Percentiles rank a stretch among this genome's conserved stretches.
phyloP scores from a whole-genome alignment of 768 basidiomycete genomes.

The Chalciporus chontae region DNA sequence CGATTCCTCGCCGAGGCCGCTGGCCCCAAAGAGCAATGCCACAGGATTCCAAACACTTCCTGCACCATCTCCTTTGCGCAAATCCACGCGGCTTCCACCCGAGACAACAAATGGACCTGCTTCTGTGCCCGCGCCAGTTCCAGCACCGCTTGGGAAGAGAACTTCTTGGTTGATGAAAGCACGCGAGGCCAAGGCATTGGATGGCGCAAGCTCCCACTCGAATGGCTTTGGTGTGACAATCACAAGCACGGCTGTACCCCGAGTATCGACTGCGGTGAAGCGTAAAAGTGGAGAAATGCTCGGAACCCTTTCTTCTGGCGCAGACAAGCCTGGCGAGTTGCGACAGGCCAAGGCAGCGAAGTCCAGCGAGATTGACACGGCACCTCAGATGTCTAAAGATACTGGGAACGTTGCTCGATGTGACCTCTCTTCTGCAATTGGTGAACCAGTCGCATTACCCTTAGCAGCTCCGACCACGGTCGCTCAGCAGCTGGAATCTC shows the following conservation, averaged over 20 bases:
- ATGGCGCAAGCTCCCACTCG: constrained; percentile 37
- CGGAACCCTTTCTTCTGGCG: constrained; percentile 11
- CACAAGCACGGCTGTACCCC: constrained; percentile 9
- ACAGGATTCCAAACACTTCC: constrained; percentile 61
- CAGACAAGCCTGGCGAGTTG: constrained; percentile 37
- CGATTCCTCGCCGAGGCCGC: constrained; percentile 26
- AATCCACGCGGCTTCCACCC: constrained; percentile 52
- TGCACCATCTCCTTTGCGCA: constrained; percentile 64
- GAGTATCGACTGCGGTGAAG: constrained; percentile 40
- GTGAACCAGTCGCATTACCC: neutral
- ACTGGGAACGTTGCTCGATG: constrained; percentile 6
- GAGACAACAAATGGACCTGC: constrained; percentile 39
- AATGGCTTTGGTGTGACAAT: constrained; percentile 9
- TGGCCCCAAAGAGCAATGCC: constrained; percentile 38
- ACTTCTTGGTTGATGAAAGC: constrained; percentile 82
- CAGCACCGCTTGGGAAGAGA: constrained; percentile 52
- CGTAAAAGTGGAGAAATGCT: constrained; percentile 62
- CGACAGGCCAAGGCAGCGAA: constrained; percentile 51
- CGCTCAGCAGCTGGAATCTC: constrained; percentile 16
- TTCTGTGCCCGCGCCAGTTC: constrained; percentile 27
- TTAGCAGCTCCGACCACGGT: neutral
- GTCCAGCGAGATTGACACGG: constrained; percentile 35
- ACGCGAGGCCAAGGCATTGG: constrained; percentile 67
- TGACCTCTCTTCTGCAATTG: constrained; percentile 3
- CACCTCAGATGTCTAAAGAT: constrained; percentile 13